Base-by-base conservation (phyloP, 1,284 basidiomycete species). In the Lentinula novae-zelandiae region DNA sequence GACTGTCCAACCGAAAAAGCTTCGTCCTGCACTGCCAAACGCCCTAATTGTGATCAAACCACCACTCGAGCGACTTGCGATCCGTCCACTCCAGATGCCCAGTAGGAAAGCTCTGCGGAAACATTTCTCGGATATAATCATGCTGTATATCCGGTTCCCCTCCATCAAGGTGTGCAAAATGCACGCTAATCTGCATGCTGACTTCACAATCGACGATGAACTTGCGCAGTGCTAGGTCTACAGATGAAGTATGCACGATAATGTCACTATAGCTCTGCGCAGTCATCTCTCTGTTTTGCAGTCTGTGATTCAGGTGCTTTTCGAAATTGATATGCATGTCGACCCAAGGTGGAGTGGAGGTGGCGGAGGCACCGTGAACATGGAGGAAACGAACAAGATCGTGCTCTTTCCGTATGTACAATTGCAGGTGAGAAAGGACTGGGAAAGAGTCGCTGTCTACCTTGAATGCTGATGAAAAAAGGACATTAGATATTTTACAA, bases 391-490 rank as follows among this genome's bases (percentile, higher is more conserved):
- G 54, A 5, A 33, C 27, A 2, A 56, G 54, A 9, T 17, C 34
- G 8, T 42, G 15, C 6, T 56, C 40, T 13, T 46, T 10, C 2
- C 42, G 27, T 33, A 56, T 31, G 15, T 34, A 20, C 3, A 56
- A n/a, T 34, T 56, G 54, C 12, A 56, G n/a, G 40, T 56, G 54
- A n/a, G 54, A 56, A n/a, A 56, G 20, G 10, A 33, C 46, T 31
- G 54, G 54, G 27, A 56, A 56, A 34, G 10, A 33, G 27, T 36
- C 27, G 15, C 17, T 7, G 27, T 33, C 7, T 10, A 56, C 10
- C 12, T 31, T 40, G 13, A 56, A 44, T 13, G 6, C 54, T 56
- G n/a, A 34, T 22, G 9, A 46, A 31, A 33, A 33, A 13, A 12
- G 3, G 9, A 17, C 13, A 13, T 56, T 12, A 46, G 27, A 31